Base-by-base conservation (phyloP, 192 early-diverging fungal genomes). In the Haplosporangium gracile region DNA sequence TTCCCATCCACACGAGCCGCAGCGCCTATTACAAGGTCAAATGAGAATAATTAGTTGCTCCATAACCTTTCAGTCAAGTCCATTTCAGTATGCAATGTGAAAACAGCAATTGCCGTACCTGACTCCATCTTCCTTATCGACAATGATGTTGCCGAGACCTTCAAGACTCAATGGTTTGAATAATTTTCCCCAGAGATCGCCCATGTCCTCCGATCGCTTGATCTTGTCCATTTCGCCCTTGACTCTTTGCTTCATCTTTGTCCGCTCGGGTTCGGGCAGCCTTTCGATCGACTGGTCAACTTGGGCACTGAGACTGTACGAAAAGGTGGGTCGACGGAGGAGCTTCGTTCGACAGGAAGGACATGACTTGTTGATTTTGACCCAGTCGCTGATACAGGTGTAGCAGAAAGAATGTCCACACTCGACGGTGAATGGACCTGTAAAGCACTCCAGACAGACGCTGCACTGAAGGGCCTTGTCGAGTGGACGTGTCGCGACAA, bases 381-480 rank as follows among this genome's bases (percentile, higher is more conserved):
- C 42, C 88, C 88, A 89, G 7, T 81, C 79, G n/a, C 76, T 73
- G 7, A 89, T 38, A 38, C 88, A 89, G 20, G 74, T 74, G 40
- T 87, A 89, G 47, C 88, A 89, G 51, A 89, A 89, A 2, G 88
- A 83, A 74, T 89, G 88, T 0, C 88, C 88, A 69, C 88, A 89
- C 34, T 82, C 81, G 7, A 87, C 73, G 0, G 88, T 89, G 39
- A 73, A 89, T 1, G 88, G 88, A 11, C 78, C 83, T 5, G 81
- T 70, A 68, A 89, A 81, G 71, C 78, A 89, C 11, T 87, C 88
- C 24, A 87, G 78, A 72, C 88, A 89, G 60, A 89, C 80, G 57
- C 72, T 71, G 36, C 88, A 89, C 40, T 85, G 80, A 24, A 89
- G 76, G 13, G 72, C 83, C 26, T 29, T 51, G 20, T 82, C 74